Evolutionary conservation across 2,329 filamentous ascomycete genomes (phyloP), one percentile per base, ranked within the genome.

Genomic region (Exophiala bonariae): DNA sequence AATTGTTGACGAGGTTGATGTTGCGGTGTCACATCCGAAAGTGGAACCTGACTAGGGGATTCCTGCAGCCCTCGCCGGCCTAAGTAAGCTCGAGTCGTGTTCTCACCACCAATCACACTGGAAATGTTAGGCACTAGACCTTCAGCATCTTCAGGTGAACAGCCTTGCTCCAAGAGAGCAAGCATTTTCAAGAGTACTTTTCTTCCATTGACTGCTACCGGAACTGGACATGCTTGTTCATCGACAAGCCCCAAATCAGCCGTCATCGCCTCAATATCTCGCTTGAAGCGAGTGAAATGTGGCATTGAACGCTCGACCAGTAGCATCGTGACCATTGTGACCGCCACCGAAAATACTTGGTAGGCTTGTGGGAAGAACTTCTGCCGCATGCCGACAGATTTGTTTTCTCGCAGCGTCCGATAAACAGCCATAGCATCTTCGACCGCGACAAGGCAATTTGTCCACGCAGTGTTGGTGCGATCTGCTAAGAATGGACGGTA

Each of bases 221-320:
- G 46, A 1, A 51, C 48, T 14, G 53, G 44, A 16, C 43, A 39
- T 9, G 22, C 26, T 33, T 46, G 43, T 20, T 49, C 46, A 26
- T 60, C 59, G 2, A 49, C 47, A 7, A 52, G 39, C 20, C 46
- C 56, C 17, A 62, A 44, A 38, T 62, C 61, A 2, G 48, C 45
- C 18, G 61, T 59, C 17, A 61, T 58, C 56, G 56, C 59, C 32
- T 63, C 54, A 26, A 61, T 51, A 42, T 60, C 56, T 10, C 51
- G 43, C 13, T 57, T 59, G 16, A 50, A 55, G 8, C 59, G 51
- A 18, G 51, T 32, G 7, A 50, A 46, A 23, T 49, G 52, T 4
- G 59, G 60, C 23, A 61, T 52, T 2, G 57, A 54, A 11, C 58
- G 49, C 41, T 63, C 60, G 14, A 63, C 60, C 3, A 63, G 56